These are phyloP conservation scores for Blastobotrys indianensis DNA, from an alignment of 1,139 yeast genomes.

Conservation along the genomic window DNA sequence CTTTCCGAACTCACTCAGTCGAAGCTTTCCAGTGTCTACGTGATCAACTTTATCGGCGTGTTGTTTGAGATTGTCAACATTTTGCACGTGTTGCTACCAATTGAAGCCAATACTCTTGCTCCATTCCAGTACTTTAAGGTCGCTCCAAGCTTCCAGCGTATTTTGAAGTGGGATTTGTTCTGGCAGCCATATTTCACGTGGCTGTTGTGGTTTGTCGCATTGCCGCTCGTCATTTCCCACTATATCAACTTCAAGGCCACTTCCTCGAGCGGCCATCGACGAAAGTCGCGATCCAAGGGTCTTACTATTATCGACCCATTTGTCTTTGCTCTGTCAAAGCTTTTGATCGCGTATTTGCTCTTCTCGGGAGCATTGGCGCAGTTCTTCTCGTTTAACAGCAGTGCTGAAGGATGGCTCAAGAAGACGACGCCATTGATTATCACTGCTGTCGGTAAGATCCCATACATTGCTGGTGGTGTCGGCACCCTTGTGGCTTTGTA, in stretches of 20 bases:
- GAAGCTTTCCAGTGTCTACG: conserved; percentile 18
- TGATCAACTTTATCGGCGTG: conserved; percentile 16
- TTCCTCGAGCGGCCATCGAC: conserved; percentile 5
- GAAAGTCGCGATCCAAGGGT: conserved; percentile 1
- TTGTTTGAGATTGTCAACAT: conserved; percentile 18
- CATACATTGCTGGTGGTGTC: conserved; percentile 29
- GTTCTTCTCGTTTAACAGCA: conserved; percentile 2
- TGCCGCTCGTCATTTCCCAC: conserved; percentile 39
- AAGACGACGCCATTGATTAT: conserved; percentile 16
- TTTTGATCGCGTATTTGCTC: conserved; percentile 42
- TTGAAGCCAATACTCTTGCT: conserved; percentile 11
- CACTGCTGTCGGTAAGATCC: conserved; percentile 32
- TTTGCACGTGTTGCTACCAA: conserved; percentile 12
- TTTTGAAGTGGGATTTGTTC: conserved; percentile 21
- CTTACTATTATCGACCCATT: conserved; percentile 45
- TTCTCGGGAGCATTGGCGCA: conserved; percentile 24
- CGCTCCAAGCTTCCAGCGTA: conserved; percentile 12
- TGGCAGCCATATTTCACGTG: conserved; percentile 32
- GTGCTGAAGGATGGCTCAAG: conserved; percentile 14
- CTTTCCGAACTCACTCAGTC: conserved; percentile 16
- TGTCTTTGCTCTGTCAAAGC: conserved; percentile 48
- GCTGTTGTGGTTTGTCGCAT: conserved; percentile 26
- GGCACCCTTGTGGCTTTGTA: conserved; percentile 34
- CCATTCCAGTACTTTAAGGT: conserved; percentile 10
- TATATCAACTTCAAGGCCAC: conserved; percentile 30